Conservation (phyloP, 768 basidiomycete species). For the Pisolithus tinctorius region DNA sequence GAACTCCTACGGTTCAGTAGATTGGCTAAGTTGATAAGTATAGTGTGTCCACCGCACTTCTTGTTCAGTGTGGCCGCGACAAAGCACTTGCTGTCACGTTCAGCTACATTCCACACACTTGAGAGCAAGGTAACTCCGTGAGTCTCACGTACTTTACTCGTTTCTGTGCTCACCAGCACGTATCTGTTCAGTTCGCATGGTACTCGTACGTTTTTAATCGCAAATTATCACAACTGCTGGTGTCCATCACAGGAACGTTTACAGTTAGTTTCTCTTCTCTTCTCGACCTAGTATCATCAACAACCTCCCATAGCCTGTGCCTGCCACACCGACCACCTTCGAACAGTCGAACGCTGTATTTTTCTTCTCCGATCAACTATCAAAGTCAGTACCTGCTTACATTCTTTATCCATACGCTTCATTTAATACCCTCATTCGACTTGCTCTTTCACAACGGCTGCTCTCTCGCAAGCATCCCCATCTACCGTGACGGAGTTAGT, state of each 20-base stretch:
- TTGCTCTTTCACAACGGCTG: background rate
- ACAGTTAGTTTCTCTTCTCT: constrained; percentile 41
- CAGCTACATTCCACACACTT: constrained; percentile 50
- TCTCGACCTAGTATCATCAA: background rate
- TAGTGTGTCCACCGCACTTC: too few species aligned
- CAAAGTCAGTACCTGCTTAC: constrained; percentile 2
- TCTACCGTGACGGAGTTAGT: background rate
- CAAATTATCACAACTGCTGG: constrained; percentile 48
- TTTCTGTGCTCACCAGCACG: background rate
- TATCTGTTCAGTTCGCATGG: constrained; percentile 48
- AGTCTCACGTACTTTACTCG: constrained; percentile 14
- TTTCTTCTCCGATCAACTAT: constrained; percentile 20
- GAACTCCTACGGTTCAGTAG: too few species aligned
- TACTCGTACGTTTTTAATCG: constrained; percentile 39
- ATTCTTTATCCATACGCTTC: background rate
- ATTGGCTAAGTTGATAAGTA: too few species aligned
- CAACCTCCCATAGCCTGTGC: constrained; percentile 24
- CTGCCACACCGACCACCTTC: constrained; percentile 39
- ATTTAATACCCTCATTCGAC: constrained; percentile 3
- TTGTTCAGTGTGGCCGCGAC: constrained; percentile 22
- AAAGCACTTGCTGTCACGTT: constrained; percentile 41
- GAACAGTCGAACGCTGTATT: background rate
- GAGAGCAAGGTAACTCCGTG: constrained; percentile 57
- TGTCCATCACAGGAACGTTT: constrained; percentile 78
- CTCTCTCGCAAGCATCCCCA: constrained; percentile 4